Conservation (phyloP, 2,329 filamentous ascomycete species). For the Penicillium rolfsii region DNA sequence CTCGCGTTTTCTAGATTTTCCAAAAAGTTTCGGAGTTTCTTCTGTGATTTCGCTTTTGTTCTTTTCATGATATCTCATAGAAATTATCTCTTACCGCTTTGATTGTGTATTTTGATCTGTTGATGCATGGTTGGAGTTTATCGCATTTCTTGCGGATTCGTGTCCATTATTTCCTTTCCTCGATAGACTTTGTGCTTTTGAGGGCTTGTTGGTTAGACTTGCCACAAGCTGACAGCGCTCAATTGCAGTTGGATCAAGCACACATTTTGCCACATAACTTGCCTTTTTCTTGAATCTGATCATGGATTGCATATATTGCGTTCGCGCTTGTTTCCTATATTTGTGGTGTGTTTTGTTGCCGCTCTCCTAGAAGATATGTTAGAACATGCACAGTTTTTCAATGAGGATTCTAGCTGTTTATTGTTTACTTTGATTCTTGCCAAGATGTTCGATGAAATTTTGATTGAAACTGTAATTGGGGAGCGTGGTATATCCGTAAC, state of each 20-base stretch:
- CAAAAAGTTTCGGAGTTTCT: background rate
- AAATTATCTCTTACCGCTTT: slow-evolving; percentile 8
- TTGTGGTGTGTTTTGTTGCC: background rate
- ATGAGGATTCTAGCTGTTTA: background rate
- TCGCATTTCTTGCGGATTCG: slow-evolving; percentile 7
- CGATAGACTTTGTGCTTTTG: background rate
- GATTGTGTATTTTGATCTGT: slow-evolving; percentile 2
- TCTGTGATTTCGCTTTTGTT: background rate
- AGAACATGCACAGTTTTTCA: background rate
- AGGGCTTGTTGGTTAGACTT: background rate
- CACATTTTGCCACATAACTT: slow-evolving; percentile 10
- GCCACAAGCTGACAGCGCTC: background rate
- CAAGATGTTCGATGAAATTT: background rate
- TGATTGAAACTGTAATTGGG: background rate
- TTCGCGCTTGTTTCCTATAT: background rate
- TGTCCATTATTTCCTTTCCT: slow-evolving; percentile 10
- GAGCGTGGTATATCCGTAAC: background rate
- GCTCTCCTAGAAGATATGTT: background rate
- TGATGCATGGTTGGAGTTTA: slow-evolving; percentile 29
- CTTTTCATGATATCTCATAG: slow-evolving; percentile 13
- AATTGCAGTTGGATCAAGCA: slow-evolving; percentile 6
- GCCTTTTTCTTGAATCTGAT: slow-evolving; percentile 23
- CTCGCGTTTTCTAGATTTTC: slow-evolving; percentile 8
- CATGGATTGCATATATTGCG: slow-evolving; percentile 11
- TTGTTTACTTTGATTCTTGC: background rate